Conservation (phyloP, 306 rosid genomes). For the Canavalia ensiformis region DNA sequence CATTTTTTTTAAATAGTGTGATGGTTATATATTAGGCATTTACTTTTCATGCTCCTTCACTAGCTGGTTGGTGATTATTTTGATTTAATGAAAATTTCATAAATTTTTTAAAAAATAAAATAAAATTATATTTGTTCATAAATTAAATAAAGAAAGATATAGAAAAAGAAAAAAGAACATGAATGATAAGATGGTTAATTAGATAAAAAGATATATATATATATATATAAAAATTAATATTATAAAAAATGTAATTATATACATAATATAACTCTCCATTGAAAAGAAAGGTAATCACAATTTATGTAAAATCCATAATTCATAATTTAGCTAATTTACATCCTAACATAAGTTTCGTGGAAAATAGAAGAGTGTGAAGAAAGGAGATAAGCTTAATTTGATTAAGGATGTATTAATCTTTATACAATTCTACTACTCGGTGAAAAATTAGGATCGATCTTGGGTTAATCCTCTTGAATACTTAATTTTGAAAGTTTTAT, state of each 20-base stretch:
- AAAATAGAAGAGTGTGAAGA: no score
- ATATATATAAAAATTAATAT: no score
- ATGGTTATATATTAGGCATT: neutral
- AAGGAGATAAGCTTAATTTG: no score
- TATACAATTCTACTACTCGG: neutral
- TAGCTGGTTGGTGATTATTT: constrained; percentile 5
- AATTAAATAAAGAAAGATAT: no score
- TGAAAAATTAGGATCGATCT: neutral
- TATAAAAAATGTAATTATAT: no score
- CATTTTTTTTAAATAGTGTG: neutral
- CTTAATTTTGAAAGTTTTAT: neutral
- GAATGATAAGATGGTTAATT: no score
- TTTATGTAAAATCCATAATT: neutral
- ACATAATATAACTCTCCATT: neutral
- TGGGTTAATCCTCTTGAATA: neutral
- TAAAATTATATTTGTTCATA: no score
- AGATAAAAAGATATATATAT: no score
- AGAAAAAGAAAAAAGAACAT: no score
- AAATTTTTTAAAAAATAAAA: no score
- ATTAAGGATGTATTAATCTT: neutral
- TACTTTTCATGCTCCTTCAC: constrained; percentile 9
- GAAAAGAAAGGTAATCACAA: neutral
- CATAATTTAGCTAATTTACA: no score
- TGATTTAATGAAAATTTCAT: neutral
- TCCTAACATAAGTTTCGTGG: no score